Evolutionary conservation across 345 rosid species (phyloP).

Genomic region (Populus davidiana): DNA sequence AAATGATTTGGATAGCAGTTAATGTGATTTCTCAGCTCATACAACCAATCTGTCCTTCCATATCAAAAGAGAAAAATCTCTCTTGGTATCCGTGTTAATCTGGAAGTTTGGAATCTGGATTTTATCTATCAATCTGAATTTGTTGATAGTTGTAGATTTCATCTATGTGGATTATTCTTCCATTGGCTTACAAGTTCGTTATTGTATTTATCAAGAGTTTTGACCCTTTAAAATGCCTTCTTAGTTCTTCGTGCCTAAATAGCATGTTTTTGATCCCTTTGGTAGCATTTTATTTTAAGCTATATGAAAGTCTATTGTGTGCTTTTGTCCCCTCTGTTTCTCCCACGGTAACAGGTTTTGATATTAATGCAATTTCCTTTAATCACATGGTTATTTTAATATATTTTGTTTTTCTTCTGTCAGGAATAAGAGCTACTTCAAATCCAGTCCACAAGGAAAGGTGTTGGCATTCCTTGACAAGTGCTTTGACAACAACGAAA

Average conservation of each 20-base stretch:
- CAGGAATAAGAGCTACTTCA: constrained; percentile 18
- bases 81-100: neutral
- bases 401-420: neutral
- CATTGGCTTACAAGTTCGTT: neutral
- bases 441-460: neutral
- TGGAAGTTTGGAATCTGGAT: neutral
- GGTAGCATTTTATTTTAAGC: neutral
- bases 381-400: neutral
- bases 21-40: neutral
- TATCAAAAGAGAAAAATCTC: neutral
- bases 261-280: neutral
- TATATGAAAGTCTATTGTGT: neutral
- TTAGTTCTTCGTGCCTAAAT: neutral
- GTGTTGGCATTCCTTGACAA: neutral
- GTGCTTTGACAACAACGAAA: neutral
- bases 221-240: neutral
- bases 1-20: neutral
- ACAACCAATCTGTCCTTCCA: neutral
- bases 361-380: neutral
- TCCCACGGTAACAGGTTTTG: neutral
- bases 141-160: neutral
- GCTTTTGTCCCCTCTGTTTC: neutral
- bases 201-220: neutral
- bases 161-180: neutral
- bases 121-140: neutral